Percentiles rank a stretch among this genome's conserved stretches.
These are phyloP conservation scores for Thecaphora thlaspeos DNA, from an alignment of 1,284 basidiomycete genomes.

Conservation along the genomic window DNA sequence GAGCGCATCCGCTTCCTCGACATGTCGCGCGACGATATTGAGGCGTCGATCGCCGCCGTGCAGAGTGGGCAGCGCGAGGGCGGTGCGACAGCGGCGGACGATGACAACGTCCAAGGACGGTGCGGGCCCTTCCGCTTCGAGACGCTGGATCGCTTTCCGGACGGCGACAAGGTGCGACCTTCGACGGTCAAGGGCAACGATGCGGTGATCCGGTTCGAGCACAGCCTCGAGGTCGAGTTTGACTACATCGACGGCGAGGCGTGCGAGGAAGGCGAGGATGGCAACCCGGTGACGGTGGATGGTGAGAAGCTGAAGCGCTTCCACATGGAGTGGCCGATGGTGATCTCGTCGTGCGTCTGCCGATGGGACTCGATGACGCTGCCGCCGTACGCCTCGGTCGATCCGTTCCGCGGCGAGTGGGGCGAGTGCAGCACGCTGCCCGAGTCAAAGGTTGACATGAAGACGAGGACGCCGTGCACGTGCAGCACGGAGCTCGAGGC, in stretches of 20 bases:
- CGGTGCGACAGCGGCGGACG: too few species aligned
- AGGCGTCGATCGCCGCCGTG: conserved; percentile 3
- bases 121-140: background rate
- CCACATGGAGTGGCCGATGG: conserved; percentile 12
- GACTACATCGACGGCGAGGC: conserved; percentile 28
- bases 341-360: conserved; percentile 18
- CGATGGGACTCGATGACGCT: conserved; percentile 21
- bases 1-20: conserved; percentile 12
- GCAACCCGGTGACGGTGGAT: conserved; percentile 11
- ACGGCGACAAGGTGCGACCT: conserved; percentile 21
- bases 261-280: background rate
- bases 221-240: conserved; percentile 21
- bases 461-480: conserved; percentile 22
- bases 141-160: conserved; percentile 7
- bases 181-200: conserved; percentile 19
- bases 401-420: conserved; percentile 14
- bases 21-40: conserved; percentile 10
- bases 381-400: conserved; percentile 17
- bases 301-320: conserved; percentile 27
- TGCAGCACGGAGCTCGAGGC: conserved; percentile 17
- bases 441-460: too few species aligned
- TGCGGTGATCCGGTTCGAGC: conserved; percentile 18
- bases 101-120: too few species aligned
- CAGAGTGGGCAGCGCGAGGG: too few species aligned
- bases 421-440: background rate